Evolutionary conservation across 1,284 basidiomycete species (phyloP).

Genomic region (Austroboletus olivaceoglutinosus): DNA sequence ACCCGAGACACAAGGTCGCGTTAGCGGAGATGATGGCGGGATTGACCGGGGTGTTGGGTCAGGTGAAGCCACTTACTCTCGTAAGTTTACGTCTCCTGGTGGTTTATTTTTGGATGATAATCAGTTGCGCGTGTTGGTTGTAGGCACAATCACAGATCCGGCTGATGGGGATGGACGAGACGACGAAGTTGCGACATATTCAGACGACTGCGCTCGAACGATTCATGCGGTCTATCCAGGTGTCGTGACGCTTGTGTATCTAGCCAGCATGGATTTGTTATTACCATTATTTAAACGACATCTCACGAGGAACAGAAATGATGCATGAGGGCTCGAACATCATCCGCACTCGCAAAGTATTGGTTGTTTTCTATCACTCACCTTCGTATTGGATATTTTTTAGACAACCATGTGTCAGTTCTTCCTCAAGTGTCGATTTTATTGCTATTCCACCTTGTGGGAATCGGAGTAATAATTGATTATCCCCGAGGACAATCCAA

Average conservation of each 20-base stretch:
- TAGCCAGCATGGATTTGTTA: slow-evolving; percentile 11
- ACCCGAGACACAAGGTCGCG: slow-evolving; percentile 40
- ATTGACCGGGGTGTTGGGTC: slow-evolving; percentile 60
- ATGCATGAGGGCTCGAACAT: neutral
- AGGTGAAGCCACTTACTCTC: slow-evolving; percentile 55
- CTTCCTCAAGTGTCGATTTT: too few species aligned
- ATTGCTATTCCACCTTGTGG: too few species aligned
- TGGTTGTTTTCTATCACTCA: too few species aligned
- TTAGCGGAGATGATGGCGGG: slow-evolving; percentile 70
- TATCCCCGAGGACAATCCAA: too few species aligned
- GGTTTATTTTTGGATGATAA: neutral
- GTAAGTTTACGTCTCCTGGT: slow-evolving; percentile 41
- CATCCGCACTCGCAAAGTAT: too few species aligned
- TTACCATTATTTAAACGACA: slow-evolving; percentile 18
- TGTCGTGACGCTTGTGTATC: slow-evolving; percentile 18
- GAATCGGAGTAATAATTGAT: too few species aligned
- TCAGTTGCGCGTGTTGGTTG: slow-evolving; percentile 7
- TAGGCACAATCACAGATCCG: slow-evolving; percentile 45
- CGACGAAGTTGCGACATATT: slow-evolving; percentile 51
- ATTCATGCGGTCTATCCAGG: slow-evolving; percentile 43
- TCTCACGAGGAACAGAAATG: neutral
- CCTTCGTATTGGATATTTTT: too few species aligned
- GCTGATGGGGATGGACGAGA: slow-evolving; percentile 45
- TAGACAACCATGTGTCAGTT: too few species aligned
- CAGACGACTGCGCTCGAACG: slow-evolving; percentile 48